Evolutionary conservation across 2,329 filamentous ascomycete genomes (phyloP).

Genomic region (Thielaviopsis cerberus): DNA sequence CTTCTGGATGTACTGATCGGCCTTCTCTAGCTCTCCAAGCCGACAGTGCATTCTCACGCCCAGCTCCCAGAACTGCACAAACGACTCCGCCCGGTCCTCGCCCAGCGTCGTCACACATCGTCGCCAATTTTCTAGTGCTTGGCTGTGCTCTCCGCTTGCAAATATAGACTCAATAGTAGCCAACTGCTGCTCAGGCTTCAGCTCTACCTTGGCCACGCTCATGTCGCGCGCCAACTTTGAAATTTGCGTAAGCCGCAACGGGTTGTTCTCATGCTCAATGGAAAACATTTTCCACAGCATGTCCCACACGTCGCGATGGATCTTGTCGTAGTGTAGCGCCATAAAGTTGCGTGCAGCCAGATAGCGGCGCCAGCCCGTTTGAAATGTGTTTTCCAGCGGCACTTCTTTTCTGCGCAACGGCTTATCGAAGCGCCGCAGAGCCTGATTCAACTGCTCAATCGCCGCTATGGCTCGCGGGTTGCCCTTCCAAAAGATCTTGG

Average conservation of each 20-base stretch:
- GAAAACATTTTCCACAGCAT: slow-evolving; percentile 46
- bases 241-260: slow-evolving; percentile 41
- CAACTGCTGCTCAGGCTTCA: slow-evolving; percentile 41
- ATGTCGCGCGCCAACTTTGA: slow-evolving; percentile 48
- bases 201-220: slow-evolving; percentile 33
- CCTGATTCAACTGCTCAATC: slow-evolving; percentile 7
- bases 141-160: slow-evolving; percentile 37
- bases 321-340: slow-evolving; percentile 27
- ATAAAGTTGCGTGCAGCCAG: slow-evolving; percentile 27
- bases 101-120: slow-evolving; percentile 35
- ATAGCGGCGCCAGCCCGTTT: slow-evolving; percentile 31
- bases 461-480: not conserved
- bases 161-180: slow-evolving; percentile 52
- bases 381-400: slow-evolving; percentile 20
- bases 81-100: slow-evolving; percentile 23
- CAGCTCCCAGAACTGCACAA: slow-evolving; percentile 41
- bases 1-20: slow-evolving; percentile 35
- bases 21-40: slow-evolving; percentile 37
- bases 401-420: slow-evolving; percentile 5
- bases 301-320: slow-evolving; percentile 45
- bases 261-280: slow-evolving; percentile 28
- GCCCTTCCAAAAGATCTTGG: not conserved
- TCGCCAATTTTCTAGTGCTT: slow-evolving; percentile 47
- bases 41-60: slow-evolving; percentile 47
- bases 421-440: slow-evolving; percentile 11